A percentile compares a stretch with the other conserved stretches of the same genome.
phyloP scores from a whole-genome alignment of 2,329 filamentous ascomycete species.

The Tolypocladium pustulatum region DNA sequence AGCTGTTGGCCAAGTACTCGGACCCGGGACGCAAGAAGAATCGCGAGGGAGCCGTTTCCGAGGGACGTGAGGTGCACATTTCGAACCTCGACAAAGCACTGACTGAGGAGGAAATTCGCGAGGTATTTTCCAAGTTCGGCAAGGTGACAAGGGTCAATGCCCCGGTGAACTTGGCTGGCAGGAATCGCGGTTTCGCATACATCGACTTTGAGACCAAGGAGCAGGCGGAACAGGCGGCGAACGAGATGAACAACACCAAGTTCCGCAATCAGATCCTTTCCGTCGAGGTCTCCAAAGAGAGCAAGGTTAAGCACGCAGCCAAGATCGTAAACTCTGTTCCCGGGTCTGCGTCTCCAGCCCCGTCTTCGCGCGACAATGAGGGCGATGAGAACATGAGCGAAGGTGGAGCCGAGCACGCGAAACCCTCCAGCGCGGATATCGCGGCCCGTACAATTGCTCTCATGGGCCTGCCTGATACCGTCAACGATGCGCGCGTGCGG shows the following conservation, averaged over 20 bases:
- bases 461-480: constrained; percentile 80
- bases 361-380: constrained; percentile 22
- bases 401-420: constrained; percentile 7
- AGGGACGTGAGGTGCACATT: constrained; percentile 78
- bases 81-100: constrained; percentile 54
- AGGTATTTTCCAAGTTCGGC: constrained; percentile 67
- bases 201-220: constrained; percentile 64
- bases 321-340: constrained; percentile 27
- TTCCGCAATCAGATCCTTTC: constrained; percentile 57
- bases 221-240: constrained; percentile 54
- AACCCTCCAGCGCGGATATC: constrained; percentile 37
- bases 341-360: constrained; percentile 22
- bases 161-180: constrained; percentile 55
- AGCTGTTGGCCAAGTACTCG: constrained; percentile 71
- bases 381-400: constrained; percentile 29
- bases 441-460: constrained; percentile 66
- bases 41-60: constrained; percentile 70
- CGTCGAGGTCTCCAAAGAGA: constrained; percentile 49
- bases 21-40: constrained; percentile 69
- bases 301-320: constrained; percentile 45
- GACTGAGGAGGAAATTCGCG: constrained; percentile 57
- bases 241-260: constrained; percentile 60
- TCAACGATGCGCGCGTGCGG: constrained; percentile 77
- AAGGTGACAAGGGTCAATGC: constrained; percentile 63
- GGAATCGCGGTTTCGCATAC: constrained; percentile 69